Conservation (phyloP, 352 stramenopile genomes). For the Pythium aristosporum region DNA sequence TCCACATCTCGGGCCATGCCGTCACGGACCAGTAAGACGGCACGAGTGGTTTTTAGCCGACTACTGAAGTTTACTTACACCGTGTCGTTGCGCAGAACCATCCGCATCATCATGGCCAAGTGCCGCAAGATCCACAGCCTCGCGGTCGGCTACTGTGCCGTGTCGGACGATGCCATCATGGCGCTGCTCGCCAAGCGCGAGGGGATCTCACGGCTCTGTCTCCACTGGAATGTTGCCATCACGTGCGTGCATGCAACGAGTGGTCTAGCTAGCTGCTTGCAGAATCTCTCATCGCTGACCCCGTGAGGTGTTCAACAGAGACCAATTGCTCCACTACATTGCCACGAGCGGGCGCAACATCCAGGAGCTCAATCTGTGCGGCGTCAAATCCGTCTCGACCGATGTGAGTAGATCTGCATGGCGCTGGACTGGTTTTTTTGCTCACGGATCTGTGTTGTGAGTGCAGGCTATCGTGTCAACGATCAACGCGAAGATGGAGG, state of each 20-base stretch:
- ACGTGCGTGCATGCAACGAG: constrained; percentile 44
- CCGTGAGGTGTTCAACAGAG: constrained; percentile 31
- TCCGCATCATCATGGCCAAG: constrained; percentile 87
- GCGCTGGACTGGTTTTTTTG: not conserved
- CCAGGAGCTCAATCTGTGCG: constrained; percentile 85
- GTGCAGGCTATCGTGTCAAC: constrained; percentile 60
- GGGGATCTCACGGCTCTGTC: constrained; percentile 65
- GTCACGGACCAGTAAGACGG: constrained; percentile 78
- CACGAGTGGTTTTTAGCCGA: not conserved
- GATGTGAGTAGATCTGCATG: constrained; percentile 40
- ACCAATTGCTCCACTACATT: constrained; percentile 81
- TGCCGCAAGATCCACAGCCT: constrained; percentile 88
- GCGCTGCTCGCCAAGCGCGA: constrained; percentile 82
- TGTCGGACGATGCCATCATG: constrained; percentile 85
- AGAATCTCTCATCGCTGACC: not conserved
- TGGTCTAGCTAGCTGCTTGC: not conserved
- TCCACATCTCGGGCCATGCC: constrained; percentile 82
- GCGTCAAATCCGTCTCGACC: constrained; percentile 82
- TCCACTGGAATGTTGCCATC: constrained; percentile 88
- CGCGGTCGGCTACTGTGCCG: constrained; percentile 81
- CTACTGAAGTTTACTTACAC: too few species aligned
- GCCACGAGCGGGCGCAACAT: constrained; percentile 70
- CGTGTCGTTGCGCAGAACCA: constrained; percentile 42
- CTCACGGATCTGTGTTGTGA: not conserved
- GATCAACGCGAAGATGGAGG: constrained; percentile 80